Conservation (phyloP, 176 grass and related monocot species). For the Paspalum notatum region DNA sequence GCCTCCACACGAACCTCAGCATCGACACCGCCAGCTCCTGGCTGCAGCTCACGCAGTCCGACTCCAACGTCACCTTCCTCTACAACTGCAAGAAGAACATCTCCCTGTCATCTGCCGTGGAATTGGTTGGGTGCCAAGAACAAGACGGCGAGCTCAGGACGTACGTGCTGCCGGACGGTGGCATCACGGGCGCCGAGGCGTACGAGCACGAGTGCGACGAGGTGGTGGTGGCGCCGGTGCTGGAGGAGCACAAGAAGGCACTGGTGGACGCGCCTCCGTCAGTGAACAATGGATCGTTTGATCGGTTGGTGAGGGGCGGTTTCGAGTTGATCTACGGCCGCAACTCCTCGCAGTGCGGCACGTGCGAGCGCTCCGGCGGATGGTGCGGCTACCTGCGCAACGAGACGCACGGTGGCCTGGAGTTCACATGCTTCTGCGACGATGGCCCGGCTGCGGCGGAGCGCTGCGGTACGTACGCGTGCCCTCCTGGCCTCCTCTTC, state of each 20-base stretch:
- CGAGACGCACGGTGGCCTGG: background rate
- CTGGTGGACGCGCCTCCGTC: background rate
- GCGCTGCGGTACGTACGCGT: conserved; percentile 16
- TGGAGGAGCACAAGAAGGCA: background rate
- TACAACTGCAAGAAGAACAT: conserved; percentile 42
- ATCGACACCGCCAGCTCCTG: background rate
- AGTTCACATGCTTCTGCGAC: conserved; percentile 49
- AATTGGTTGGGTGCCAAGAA: background rate
- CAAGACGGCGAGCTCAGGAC: background rate
- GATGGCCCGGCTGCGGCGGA: background rate
- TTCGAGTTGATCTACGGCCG: conserved; percentile 38
- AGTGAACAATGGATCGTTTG: background rate
- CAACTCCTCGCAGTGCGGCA: background rate
- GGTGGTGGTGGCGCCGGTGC: conserved; percentile 51
- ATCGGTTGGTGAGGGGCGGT: background rate
- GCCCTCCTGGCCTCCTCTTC: too few relatives aligned
- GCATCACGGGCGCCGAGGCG: background rate
- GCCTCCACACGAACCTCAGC: conserved; percentile 46
- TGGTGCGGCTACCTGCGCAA: conserved; percentile 57
- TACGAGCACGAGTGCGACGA: conserved; percentile 34
- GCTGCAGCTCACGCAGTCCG: conserved; percentile 1
- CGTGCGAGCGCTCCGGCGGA: conserved; percentile 36
- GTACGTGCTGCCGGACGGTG: conserved; percentile 3
- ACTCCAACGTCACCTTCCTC: conserved; percentile 54
- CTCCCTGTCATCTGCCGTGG: background rate